Evolutionary conservation across 148 eudicot species (phyloP), one percentile per base, ranked within the genome.

Genomic region (Rhododendron williamsianum): DNA sequence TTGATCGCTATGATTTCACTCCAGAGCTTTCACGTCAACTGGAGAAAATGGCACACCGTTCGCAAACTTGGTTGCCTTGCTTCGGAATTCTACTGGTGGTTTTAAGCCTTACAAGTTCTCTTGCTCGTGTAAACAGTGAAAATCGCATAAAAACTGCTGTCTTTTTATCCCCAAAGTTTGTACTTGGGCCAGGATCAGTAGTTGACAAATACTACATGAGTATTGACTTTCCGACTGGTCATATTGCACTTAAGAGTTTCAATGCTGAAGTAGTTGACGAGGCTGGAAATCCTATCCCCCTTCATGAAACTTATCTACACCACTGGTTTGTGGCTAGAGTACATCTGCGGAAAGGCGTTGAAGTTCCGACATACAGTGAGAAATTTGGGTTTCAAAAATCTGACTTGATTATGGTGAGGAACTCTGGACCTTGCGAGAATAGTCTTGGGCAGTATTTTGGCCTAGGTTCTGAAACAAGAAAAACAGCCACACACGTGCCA

Each of bases 231-330:
- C 98, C 99, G 7, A 88, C 78, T 63, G 97, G 95, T 27, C 97
- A 95, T 83, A 89, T 96, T 83, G 99, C 91, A 10, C 65, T 96
- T 52, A 95, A 96, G 90, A 88, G 87, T 76, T 95, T 96, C 88
- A 85, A 90, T 87, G 96, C 99, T 38, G 98, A 96, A 87, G 92
- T 96, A 38, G 95, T 96, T 82, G 98, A 96, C 81, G 98, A 95
- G 81, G 84, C 84, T 9, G 98, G 98, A 58, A 89, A 89, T 36
- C 83, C 97, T 23, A 84, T 95, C 76, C 92, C 99, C 1, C 98
- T 96, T 84, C 94, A 94, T 48, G 93, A 96, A 87, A 92, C 95
- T 78, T 96, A 95, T 85, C 96, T 96, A 56, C 99, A 96, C 81
- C 99, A 96, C 82, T 96, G 98, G 98, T 82, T 90, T 60, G 89